A percentile compares a stretch with the other conserved stretches of the same genome.
Evolutionary conservation across 1,284 basidiomycete genomes (phyloP).

Genomic region (Boletus calvinii): DNA sequence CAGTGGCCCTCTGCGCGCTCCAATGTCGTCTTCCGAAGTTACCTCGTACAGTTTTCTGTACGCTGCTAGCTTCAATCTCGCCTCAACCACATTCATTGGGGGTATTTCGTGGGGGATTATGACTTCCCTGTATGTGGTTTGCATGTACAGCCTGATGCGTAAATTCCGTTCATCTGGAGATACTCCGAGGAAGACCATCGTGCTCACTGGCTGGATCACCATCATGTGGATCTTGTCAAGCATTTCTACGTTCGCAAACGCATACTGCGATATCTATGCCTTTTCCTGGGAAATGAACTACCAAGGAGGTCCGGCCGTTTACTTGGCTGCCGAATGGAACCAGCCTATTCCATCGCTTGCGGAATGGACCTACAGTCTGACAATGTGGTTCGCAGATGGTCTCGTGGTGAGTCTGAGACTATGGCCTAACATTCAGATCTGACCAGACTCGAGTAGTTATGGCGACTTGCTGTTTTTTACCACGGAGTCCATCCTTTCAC

Average conservation of each 20-base stretch:
- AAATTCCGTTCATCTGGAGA: background rate
- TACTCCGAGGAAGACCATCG: background rate
- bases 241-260: background rate
- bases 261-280: background rate
- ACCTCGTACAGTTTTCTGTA: background rate
- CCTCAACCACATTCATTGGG: background rate
- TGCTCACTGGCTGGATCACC: background rate
- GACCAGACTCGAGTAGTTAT: background rate
- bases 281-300: background rate
- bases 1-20: background rate
- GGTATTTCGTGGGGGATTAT: background rate
- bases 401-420: background rate
- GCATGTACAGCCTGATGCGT: background rate
- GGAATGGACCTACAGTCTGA: background rate
- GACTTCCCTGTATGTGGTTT: background rate
- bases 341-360: background rate
- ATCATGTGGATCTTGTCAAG: background rate
- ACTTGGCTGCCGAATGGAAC: background rate
- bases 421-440: background rate
- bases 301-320: background rate
- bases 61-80: background rate
- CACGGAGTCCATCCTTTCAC: background rate
- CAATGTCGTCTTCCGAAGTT: background rate
- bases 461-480: slow-evolving; percentile 3
- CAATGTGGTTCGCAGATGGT: slow-evolving; percentile 6